Evolutionary conservation across 306 rosid genomes (phyloP).

Genomic region (Cercis canadensis): DNA sequence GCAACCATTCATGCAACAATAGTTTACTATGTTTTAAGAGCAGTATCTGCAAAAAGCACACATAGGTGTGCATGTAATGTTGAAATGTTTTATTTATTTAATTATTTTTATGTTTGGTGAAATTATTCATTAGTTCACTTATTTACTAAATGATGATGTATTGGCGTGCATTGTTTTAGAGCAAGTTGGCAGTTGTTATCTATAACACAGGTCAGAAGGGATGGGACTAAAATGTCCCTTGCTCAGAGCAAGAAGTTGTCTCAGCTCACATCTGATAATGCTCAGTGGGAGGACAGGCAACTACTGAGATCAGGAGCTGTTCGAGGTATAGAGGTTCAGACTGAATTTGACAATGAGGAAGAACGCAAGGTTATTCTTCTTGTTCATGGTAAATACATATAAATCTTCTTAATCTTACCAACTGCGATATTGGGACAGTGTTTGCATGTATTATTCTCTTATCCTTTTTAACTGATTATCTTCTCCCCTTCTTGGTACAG

Average conservation of each 20-base stretch:
- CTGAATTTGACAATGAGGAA: constrained; percentile 97
- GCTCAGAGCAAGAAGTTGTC: constrained; percentile 93
- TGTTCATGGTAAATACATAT: constrained; percentile 76
- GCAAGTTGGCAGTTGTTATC: constrained; percentile 34
- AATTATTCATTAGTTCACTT: constrained; percentile 12
- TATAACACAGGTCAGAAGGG: constrained; percentile 71
- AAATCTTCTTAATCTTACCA: constrained; percentile 25
- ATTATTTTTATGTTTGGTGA: too few relatives aligned
- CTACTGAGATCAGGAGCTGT: constrained; percentile 97
- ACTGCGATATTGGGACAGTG: constrained; percentile 14
- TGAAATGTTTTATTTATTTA: constrained; percentile 92
- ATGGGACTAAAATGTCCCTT: constrained; percentile 98
- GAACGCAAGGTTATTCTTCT: constrained; percentile 96
- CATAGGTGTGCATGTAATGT: constrained; percentile 83
- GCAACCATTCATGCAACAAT: constrained; percentile 58
- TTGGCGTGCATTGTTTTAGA: constrained; percentile 11
- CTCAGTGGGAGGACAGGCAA: constrained; percentile 99
- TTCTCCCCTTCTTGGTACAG: constrained; percentile 55
- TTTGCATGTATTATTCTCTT: constrained; percentile 20
- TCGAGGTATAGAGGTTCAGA: constrained; percentile 97
- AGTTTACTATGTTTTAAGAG: constrained; percentile 56
- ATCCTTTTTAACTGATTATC: constrained; percentile 27
- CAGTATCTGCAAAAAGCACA: constrained; percentile 83
- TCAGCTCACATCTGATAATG: constrained; percentile 95
- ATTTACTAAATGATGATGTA: constrained; percentile 7